These are phyloP conservation scores for Leishmania major DNA, from an alignment of 208 protist genomes.

Conservation along the genomic window DNA sequence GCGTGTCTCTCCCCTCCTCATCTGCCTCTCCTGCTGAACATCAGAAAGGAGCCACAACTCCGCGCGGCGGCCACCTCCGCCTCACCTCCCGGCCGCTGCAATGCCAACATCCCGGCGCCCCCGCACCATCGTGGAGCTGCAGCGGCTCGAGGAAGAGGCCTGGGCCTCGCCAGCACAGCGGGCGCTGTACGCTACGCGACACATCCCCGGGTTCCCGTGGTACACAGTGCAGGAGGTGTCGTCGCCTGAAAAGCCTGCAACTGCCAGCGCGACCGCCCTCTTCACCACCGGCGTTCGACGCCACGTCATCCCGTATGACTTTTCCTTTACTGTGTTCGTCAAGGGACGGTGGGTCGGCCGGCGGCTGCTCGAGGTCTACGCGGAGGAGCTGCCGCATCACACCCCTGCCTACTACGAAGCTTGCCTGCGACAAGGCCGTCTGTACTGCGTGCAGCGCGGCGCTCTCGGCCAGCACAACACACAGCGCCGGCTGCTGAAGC, in stretches of 20 bases:
- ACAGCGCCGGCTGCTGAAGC: slow-evolving; percentile 50
- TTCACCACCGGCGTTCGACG: slow-evolving; percentile 35
- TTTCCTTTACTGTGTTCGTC: slow-evolving; percentile 87
- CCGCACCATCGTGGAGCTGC: slow-evolving; percentile 18
- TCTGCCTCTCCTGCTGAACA: not conserved
- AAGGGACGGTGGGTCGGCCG: slow-evolving; percentile 94
- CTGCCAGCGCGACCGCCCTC: slow-evolving; percentile 3
- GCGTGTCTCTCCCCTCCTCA: not conserved
- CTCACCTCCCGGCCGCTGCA: not conserved
- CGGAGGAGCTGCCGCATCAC: slow-evolving; percentile 86
- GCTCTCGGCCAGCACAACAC: slow-evolving; percentile 34
- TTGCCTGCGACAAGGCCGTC: slow-evolving; percentile 74
- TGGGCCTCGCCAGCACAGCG: slow-evolving; percentile 44
- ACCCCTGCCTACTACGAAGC: slow-evolving; percentile 81
- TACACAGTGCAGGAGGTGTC: slow-evolving; percentile 43
- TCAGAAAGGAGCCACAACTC: not conserved
- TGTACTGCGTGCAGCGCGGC: slow-evolving; percentile 44
- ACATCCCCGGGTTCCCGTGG: slow-evolving; percentile 80
- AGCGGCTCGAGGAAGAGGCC: slow-evolving; percentile 55
- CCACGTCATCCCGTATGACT: slow-evolving; percentile 91
- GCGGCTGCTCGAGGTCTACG: slow-evolving; percentile 87
- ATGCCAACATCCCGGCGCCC: slow-evolving; percentile 4
- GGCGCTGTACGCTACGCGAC: slow-evolving; percentile 58
- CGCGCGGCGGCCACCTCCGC: not conserved
- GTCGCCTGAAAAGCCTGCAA: not conserved